Conservation (phyloP, 768 basidiomycete species). For the Suillus ampliporus region DNA sequence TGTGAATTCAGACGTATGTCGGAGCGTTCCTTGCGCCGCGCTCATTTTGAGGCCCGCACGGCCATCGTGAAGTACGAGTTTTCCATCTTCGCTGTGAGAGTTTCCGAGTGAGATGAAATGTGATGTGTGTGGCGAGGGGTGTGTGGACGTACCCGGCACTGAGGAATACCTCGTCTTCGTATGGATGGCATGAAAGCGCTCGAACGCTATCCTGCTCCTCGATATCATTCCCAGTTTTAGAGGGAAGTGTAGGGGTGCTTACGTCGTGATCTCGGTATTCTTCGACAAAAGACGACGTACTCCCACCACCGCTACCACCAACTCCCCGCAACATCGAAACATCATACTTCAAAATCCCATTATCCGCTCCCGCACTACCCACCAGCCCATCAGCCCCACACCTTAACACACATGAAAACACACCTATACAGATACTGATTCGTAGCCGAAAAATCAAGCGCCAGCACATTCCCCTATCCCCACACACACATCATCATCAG, state of each 20-base stretch:
- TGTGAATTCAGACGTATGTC: conserved; percentile 61
- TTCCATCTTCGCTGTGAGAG: conserved; percentile 69
- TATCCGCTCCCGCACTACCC: conserved; percentile 62
- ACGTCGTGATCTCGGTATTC: conserved; percentile 40
- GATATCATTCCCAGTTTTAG: not conserved
- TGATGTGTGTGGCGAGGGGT: too few relatives aligned
- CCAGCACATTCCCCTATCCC: conserved; percentile 69
- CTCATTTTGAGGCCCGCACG: conserved; percentile 44
- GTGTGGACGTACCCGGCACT: conserved; percentile 30
- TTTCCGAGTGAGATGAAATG: not conserved
- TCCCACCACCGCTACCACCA: not conserved
- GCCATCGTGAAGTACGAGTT: conserved; percentile 64
- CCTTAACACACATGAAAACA: conserved; percentile 1
- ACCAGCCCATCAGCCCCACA: conserved; percentile 6
- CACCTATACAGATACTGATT: conserved; percentile 71
- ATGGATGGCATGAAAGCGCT: conserved; percentile 67
- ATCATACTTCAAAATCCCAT: conserved; percentile 59
- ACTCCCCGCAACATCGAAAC: conserved; percentile 41
- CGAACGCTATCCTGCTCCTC: conserved; percentile 66
- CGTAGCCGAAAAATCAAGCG: conserved; percentile 70
- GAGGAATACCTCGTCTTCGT: conserved; percentile 68
- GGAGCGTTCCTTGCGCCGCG: conserved; percentile 56
- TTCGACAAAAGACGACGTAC: conserved; percentile 23
- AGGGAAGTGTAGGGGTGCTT: conserved; percentile 12
- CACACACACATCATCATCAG: conserved; percentile 20